phyloP scores from a whole-genome alignment of 345 rosid species.

The Eucalyptus coolabah region DNA sequence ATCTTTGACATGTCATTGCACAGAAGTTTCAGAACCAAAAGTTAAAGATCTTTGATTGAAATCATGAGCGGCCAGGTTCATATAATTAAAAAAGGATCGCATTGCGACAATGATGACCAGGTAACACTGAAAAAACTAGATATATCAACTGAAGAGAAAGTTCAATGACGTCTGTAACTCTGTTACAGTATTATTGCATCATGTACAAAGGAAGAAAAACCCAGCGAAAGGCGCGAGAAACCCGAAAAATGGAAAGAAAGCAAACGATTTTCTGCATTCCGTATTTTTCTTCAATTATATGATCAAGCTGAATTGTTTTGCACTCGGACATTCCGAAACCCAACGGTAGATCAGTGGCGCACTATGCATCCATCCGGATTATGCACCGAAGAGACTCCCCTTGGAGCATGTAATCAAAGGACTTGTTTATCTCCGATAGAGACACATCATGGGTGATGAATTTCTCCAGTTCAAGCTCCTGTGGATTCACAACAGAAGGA shows the following conservation, averaged over 20 bases:
- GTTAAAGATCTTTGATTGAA: neutral
- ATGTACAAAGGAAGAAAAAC: neutral
- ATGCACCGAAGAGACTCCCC: conserved; percentile 34
- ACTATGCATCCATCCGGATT: conserved; percentile 17
- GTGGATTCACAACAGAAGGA: neutral
- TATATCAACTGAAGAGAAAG: neutral
- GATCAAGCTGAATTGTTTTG: neutral
- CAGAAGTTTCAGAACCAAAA: neutral
- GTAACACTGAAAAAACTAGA: neutral
- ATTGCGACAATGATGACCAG: neutral
- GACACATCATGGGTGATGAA: conserved; percentile 34
- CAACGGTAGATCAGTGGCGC: neutral
- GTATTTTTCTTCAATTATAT: neutral
- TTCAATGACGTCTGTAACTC: neutral
- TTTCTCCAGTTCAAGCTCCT: conserved; percentile 36
- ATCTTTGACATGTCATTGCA: neutral
- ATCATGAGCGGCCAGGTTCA: neutral
- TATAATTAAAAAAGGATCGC: neutral
- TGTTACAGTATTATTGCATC: neutral
- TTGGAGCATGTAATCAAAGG: conserved; percentile 36
- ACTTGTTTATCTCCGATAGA: conserved; percentile 35
- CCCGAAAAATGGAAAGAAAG: neutral
- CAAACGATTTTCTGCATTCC: neutral
- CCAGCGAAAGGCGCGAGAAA: neutral
- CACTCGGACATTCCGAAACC: neutral